These are phyloP conservation scores for Lupinus albus DNA, from an alignment of 306 rosid genomes.

Conservation along the genomic window DNA sequence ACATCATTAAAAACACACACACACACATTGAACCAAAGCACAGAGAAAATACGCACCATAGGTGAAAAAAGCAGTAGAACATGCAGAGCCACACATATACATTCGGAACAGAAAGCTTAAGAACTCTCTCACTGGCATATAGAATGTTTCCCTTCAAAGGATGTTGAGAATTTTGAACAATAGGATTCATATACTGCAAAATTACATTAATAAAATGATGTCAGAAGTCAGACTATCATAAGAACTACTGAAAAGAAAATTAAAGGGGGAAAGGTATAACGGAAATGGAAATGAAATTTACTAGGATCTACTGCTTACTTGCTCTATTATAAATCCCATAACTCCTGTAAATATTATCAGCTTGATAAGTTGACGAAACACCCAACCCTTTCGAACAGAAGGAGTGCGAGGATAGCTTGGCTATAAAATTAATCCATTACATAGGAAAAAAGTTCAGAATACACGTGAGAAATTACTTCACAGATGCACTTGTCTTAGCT, in stretches of 20 bases:
- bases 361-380: constrained; percentile 79
- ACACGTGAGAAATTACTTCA: not conserved
- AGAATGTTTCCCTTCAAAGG: constrained; percentile 89
- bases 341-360: constrained; percentile 89
- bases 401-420: constrained; percentile 86
- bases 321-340: constrained; percentile 96
- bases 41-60: constrained; percentile 63
- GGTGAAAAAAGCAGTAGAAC: constrained; percentile 97
- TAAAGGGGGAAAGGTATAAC: not conserved
- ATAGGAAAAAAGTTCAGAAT: constrained; percentile 8
- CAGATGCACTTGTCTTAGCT: constrained; percentile 8
- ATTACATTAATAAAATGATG: constrained; percentile 32
- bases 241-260: constrained; percentile 14
- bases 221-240: constrained; percentile 38
- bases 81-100: constrained; percentile 99
- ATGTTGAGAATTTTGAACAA: constrained; percentile 88
- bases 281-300: constrained; percentile 25
- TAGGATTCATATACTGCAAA: constrained; percentile 94
- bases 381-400: constrained; percentile 88
- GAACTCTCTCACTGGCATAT: constrained; percentile 83
- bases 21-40: not conserved
- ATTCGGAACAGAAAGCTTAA: constrained; percentile 96
- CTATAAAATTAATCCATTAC: constrained; percentile 53
- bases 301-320: constrained; percentile 55
- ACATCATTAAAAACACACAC: not conserved